Conservation (phyloP, 108 stramenopile genomes). For the Skeletonema menzelii region DNA sequence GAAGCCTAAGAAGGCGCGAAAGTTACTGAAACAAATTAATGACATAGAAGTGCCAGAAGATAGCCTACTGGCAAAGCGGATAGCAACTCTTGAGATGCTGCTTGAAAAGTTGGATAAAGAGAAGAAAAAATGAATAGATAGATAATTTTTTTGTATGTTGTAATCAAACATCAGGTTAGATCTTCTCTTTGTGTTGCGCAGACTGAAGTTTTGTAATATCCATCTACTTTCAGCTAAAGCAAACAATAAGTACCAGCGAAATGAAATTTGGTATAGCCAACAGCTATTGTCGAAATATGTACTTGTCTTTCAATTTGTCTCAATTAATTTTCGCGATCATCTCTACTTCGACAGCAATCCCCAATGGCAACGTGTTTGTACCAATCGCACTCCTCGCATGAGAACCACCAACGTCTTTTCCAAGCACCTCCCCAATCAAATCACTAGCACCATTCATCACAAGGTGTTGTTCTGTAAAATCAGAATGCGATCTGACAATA, state of each 20-base stretch:
- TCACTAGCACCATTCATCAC: constrained; percentile 52
- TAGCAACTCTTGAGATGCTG: constrained; percentile 17
- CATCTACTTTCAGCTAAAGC: background rate
- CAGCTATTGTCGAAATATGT: no score
- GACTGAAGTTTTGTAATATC: no score
- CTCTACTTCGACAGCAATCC: constrained; percentile 46
- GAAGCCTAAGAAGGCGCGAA: constrained; percentile 44
- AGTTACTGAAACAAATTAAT: constrained; percentile 30
- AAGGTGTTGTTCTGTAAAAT: constrained; percentile 42
- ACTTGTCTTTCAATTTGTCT: background rate
- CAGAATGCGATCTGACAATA: constrained; percentile 37
- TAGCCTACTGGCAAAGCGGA: constrained; percentile 15
- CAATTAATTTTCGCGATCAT: constrained; percentile 31
- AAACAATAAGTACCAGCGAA: background rate
- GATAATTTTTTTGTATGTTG: background rate
- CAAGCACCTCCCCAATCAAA: constrained; percentile 32
- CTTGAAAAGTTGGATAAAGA: constrained; percentile 26
- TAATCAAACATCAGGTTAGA: no score
- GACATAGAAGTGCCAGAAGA: constrained; percentile 29
- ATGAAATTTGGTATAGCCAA: no score
- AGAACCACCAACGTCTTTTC: constrained; percentile 39
- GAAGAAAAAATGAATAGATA: background rate
- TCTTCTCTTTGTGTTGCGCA: background rate
- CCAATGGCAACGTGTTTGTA: constrained; percentile 40
- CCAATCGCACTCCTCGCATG: constrained; percentile 53